A percentile compares a stretch with the other conserved stretches of the same genome.
Evolutionary conservation across 257 asterid species (phyloP).

Genomic region (Scutellaria minor): DNA sequence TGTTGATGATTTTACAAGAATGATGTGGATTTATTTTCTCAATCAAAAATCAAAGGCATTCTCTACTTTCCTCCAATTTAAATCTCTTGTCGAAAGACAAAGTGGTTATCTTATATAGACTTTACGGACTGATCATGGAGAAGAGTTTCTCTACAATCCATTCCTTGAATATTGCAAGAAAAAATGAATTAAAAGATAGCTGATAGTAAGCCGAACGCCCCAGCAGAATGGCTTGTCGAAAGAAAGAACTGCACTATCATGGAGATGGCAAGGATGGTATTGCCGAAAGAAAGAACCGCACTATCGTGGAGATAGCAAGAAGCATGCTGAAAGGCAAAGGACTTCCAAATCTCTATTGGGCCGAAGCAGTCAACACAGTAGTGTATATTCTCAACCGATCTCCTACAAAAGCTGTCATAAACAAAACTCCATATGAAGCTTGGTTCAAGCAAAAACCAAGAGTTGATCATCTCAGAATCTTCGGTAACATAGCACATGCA

Average conservation of each 20-base stretch:
- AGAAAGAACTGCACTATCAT: constrained; percentile 25
- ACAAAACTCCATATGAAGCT: constrained; percentile 22
- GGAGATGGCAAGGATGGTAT: constrained; percentile 28
- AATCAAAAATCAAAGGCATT: background rate
- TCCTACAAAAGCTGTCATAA: background rate
- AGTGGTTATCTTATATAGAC: background rate
- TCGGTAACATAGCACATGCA: constrained; percentile 4
- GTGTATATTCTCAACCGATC: background rate
- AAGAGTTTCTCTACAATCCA: too few relatives aligned
- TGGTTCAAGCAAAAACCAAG: constrained; percentile 12
- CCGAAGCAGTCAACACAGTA: background rate
- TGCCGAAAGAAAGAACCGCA: constrained; percentile 30
- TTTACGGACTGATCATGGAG: background rate
- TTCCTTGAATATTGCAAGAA: too few relatives aligned
- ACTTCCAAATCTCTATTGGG: background rate
- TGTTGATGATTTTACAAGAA: constrained; percentile 10
- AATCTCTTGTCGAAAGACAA: constrained; percentile 1
- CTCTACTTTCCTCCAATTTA: background rate
- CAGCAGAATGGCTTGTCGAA: constrained; percentile 11
- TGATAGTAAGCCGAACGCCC: background rate
- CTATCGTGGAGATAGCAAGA: constrained; percentile 17
- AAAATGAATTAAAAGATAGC: too few relatives aligned
- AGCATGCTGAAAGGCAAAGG: constrained; percentile 26
- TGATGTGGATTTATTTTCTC: constrained; percentile 8
- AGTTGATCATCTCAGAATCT: constrained; percentile 9